phyloP scores from a whole-genome alignment of 2,329 filamentous ascomycete genomes.

The Coniochaeta pulveracea region DNA sequence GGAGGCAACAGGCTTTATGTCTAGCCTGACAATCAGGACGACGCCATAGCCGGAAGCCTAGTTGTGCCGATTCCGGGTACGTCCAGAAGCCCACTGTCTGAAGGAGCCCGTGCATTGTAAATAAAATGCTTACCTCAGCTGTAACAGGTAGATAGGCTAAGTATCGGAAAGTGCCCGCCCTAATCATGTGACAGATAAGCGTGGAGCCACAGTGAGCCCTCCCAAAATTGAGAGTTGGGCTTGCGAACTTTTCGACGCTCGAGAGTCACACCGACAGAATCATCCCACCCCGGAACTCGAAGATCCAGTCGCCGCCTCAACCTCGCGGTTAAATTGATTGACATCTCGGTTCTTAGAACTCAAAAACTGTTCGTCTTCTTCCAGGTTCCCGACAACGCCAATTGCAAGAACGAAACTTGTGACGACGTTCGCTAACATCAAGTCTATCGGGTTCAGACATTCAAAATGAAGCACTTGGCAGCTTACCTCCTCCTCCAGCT shows the following conservation, averaged over 20 bases:
- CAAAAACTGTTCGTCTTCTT: conserved; percentile 22
- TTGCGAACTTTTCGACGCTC: conserved; percentile 14
- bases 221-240: neutral
- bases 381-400: neutral
- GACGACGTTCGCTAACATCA: neutral
- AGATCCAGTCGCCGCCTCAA: conserved; percentile 98
- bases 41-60: too few relatives aligned
- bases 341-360: conserved; percentile 67
- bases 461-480: conserved; percentile 99
- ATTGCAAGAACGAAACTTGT: neutral
- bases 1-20: too few relatives aligned
- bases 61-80: neutral
- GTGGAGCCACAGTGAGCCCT: conserved; percentile 1
- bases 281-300: conserved; percentile 60
- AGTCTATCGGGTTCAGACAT: conserved; percentile 21
- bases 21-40: too few relatives aligned
- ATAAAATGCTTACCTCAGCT: too few relatives aligned
- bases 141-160: neutral
- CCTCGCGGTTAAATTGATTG: conserved; percentile 99
- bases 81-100: neutral
- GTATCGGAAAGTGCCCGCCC: conserved; percentile 1
- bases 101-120: too few relatives aligned
- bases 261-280: conserved; percentile 12
- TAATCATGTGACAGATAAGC: conserved; percentile 3
- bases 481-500: conserved; percentile 96